phyloP scores from a whole-genome alignment of 2,329 filamentous ascomycete species.

The Xylaria sp. region DNA sequence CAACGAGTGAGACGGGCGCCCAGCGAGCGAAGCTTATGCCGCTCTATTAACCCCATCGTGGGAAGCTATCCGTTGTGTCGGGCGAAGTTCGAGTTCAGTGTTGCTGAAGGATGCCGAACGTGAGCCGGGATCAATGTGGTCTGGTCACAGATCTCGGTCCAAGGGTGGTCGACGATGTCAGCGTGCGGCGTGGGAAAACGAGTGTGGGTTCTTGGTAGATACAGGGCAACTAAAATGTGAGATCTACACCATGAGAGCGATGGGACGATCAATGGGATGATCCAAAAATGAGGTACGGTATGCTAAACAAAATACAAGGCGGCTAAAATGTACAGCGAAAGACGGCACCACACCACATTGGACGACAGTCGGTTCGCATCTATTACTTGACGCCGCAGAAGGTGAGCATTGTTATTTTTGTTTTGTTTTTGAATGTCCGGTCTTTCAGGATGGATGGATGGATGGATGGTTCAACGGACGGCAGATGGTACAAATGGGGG shows the following conservation, averaged over 20 bases:
- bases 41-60: constrained; percentile 37
- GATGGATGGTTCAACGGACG: not conserved
- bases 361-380: constrained; percentile 21
- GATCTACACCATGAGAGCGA: constrained; percentile 10
- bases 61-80: not conserved
- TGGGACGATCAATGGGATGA: not conserved
- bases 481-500: too few species aligned
- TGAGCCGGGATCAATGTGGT: not conserved
- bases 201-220: constrained; percentile 12
- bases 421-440: too few species aligned
- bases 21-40: constrained; percentile 37
- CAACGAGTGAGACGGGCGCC: constrained; percentile 36
- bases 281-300: not conserved
- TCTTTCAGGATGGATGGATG: not conserved
- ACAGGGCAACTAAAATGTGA: not conserved
- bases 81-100: not conserved
- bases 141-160: not conserved
- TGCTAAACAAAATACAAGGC: constrained; percentile 1
- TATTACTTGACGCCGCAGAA: constrained; percentile 18
- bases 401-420: constrained; percentile 14
- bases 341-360: constrained; percentile 9
- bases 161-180: not conserved
- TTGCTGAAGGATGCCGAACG: not conserved
- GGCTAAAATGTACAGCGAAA: constrained; percentile 2
- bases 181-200: constrained; percentile 11